A percentile compares a stretch with the other conserved stretches of the same genome.
Conservation (phyloP, 768 basidiomycete genomes). For the Lactarius indigo region DNA sequence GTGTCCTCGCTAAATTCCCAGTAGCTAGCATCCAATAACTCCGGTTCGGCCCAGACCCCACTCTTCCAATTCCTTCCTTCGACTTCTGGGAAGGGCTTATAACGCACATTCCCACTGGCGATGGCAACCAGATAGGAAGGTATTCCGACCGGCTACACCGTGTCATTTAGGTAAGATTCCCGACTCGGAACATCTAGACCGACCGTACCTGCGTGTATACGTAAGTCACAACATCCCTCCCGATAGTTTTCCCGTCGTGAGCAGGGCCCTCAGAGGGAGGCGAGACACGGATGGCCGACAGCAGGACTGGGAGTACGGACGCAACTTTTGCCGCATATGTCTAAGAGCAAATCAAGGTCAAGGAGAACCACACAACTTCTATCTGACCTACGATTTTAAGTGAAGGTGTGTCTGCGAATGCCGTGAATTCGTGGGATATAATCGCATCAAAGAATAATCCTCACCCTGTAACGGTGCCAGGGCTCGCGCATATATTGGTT, state of each 20-base stretch:
- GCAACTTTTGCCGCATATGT: conserved; percentile 81
- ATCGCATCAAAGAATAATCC: neutral
- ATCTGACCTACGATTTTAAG: conserved; percentile 68
- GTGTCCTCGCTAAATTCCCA: conserved; percentile 92
- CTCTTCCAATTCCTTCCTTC: conserved; percentile 71
- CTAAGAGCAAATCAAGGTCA: conserved; percentile 34
- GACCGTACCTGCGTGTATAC: conserved; percentile 66
- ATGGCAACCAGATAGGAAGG: conserved; percentile 93
- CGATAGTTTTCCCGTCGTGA: conserved; percentile 71
- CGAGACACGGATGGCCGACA: conserved; percentile 78
- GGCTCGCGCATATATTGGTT: conserved; percentile 84
- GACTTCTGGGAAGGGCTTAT: conserved; percentile 57
- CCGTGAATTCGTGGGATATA: neutral
- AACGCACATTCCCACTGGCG: conserved; percentile 78
- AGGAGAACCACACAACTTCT: neutral
- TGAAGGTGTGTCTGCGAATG: conserved; percentile 70
- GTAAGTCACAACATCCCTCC: conserved; percentile 71
- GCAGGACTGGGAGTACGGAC: conserved; percentile 79
- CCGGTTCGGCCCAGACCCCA: conserved; percentile 92
- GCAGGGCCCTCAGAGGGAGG: conserved; percentile 67
- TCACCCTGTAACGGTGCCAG: conserved; percentile 76
- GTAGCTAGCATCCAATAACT: conserved; percentile 67
- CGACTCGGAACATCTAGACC: neutral
- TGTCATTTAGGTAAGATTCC: neutral
- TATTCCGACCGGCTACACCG: conserved; percentile 69